Evolutionary conservation across 768 basidiomycete genomes (phyloP), one percentile per base, ranked within the genome.

Genomic region (Thelephora ganbajun): DNA sequence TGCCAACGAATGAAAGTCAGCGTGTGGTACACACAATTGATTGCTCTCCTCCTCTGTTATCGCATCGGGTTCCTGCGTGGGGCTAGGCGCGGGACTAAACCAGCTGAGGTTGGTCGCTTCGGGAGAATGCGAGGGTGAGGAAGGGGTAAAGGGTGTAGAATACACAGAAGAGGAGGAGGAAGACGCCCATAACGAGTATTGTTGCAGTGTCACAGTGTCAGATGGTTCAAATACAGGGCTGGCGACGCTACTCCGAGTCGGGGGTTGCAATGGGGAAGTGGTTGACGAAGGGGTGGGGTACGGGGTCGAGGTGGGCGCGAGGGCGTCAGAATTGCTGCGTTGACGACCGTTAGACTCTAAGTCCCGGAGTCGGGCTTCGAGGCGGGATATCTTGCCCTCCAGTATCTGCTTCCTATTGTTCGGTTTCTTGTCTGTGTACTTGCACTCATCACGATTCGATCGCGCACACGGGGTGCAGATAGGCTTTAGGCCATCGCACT

Each of bases 401-500:
- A 80, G 63, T 19, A 73, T 63, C 56, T 77, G 72, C 0, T 76
- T 79, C 13, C 77, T 69, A 55, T 74, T 77, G 58, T 77, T 76
- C 48, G 70, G 72, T 53, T 69, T 69, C 58, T 69, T 70, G 56
- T 80, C 77, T 54, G 79, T 75, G 63, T 79, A 81, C 47, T 69
- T 61, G 58, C 79, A 80, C 44, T 74, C 69, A 4, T 62, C 59
- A 20, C 77, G 62, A 56, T 72, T 73, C 63, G 76, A 72, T 52
- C 74, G 73, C 51, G 60, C 59, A 54, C 78, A 81, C 54, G 76
- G 74, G 18, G 62, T 60, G 56, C 79, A 80, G 33, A 70, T 64
- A 13, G 79, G 79, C 35, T 74, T 73, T 20, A 57, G 59, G 14
- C 76, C 76, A 55, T 79, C 76, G 56, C 79, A 81, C 73, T 75